Conservation (phyloP, 78 protist genomes). For the Dictyostelium discoideum region DNA sequence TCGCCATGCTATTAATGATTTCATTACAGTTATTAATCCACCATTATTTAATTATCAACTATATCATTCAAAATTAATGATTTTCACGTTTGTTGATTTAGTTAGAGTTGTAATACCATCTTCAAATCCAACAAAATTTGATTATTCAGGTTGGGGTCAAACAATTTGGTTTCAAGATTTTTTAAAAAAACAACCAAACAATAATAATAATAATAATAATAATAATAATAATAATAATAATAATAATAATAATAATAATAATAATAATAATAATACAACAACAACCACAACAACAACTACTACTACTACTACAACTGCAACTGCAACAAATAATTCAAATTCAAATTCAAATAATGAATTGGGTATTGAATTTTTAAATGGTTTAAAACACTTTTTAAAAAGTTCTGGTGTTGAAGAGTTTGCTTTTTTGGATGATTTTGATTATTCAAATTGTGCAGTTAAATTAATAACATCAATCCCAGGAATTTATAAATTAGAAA, state of each 20-base stretch:
- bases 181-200: background rate
- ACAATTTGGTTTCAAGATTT: conserved; percentile 79
- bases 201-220: too few species aligned
- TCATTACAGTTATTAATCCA: background rate
- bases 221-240: too few species aligned
- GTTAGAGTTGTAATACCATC: conserved; percentile 50
- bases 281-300: background rate
- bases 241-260: too few species aligned
- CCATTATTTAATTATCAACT: conserved; percentile 4
- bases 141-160: conserved; percentile 36
- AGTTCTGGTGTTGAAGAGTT: background rate
- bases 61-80: conserved; percentile 37
- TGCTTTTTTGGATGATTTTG: conserved; percentile 22
- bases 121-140: conserved; percentile 39
- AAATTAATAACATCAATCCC: conserved; percentile 27
- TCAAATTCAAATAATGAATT: background rate
- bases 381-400: conserved; percentile 28
- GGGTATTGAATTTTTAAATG: conserved; percentile 21
- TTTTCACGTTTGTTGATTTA: background rate
- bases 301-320: too few species aligned
- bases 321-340: background rate
- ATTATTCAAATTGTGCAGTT: conserved; percentile 13
- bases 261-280: too few species aligned
- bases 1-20: background rate
- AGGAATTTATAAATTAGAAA: conserved; percentile 5